Conservation (phyloP, 2,329 filamentous ascomycete genomes). For the Salinomyces thailandicus region DNA sequence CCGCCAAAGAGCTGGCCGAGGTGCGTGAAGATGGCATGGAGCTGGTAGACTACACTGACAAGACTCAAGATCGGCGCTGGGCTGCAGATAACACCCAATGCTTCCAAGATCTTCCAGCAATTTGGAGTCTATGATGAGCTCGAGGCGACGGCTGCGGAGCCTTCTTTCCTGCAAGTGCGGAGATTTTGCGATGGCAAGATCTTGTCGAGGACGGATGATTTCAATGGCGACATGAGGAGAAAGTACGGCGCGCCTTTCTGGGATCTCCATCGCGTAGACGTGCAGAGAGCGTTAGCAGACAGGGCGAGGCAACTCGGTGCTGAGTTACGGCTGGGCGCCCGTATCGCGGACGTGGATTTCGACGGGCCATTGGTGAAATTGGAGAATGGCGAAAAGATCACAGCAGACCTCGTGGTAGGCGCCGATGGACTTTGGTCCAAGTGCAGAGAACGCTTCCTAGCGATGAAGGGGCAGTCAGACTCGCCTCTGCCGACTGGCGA, state of each 20-base stretch:
- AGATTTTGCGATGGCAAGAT: conserved; percentile 40
- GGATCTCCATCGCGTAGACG: conserved; percentile 52
- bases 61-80: conserved; percentile 46
- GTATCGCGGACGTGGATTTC: conserved; percentile 41
- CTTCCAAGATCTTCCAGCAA: conserved; percentile 30
- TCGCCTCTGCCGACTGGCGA: conserved; percentile 51
- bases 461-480: conserved; percentile 29
- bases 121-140: conserved; percentile 42
- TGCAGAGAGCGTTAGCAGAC: conserved; percentile 45
- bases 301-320: conserved; percentile 46
- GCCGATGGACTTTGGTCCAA: conserved; percentile 56
- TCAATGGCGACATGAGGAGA: conserved; percentile 41
- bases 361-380: conserved; percentile 33
- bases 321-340: conserved; percentile 38
- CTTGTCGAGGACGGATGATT: conserved; percentile 42
- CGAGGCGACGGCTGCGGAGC: conserved; percentile 30
- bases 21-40: too few relatives aligned
- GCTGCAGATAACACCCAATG: conserved; percentile 42
- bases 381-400: conserved; percentile 30
- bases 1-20: conserved; percentile 31
- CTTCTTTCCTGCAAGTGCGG: conserved; percentile 41
- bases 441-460: conserved; percentile 42
- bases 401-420: conserved; percentile 49
- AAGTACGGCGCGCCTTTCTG: conserved; percentile 50
- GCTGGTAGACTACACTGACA: not conserved